Conservation (phyloP, 2,329 filamentous ascomycete species). For the Nakataea oryzae region DNA sequence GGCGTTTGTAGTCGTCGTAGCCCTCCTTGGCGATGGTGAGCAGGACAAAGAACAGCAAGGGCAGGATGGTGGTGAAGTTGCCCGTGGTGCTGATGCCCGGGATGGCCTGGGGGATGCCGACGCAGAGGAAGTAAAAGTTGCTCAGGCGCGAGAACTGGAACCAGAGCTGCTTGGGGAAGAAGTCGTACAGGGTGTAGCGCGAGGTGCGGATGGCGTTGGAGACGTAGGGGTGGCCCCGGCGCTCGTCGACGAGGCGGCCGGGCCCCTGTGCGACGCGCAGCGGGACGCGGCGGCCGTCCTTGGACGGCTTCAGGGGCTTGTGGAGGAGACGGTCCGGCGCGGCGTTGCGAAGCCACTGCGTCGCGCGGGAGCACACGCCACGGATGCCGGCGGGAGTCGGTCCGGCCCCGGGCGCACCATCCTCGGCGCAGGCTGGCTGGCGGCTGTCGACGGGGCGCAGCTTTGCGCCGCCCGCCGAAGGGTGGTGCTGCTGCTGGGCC, state of each 20-base stretch:
- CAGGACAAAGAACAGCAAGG: constrained; percentile 63
- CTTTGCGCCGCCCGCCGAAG: not conserved
- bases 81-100: constrained; percentile 68
- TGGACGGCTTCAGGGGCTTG: constrained; percentile 12
- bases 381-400: not conserved
- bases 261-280: constrained; percentile 9
- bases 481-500: not conserved
- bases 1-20: constrained; percentile 73
- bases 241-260: constrained; percentile 36
- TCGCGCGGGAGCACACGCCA: not conserved
- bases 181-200: constrained; percentile 75
- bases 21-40: constrained; percentile 80
- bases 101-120: constrained; percentile 76
- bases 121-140: constrained; percentile 80
- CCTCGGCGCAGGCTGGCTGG: not conserved
- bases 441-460: not conserved
- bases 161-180: constrained; percentile 73
- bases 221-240: constrained; percentile 37
- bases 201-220: constrained; percentile 66
- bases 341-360: not conserved
- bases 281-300: constrained; percentile 16
- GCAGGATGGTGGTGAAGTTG: constrained; percentile 63
- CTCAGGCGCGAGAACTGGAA: constrained; percentile 80
- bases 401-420: not conserved
- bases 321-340: constrained; percentile 4